Conservation (phyloP, 192 early-diverging fungal genomes). For the Coemansia sp. region DNA sequence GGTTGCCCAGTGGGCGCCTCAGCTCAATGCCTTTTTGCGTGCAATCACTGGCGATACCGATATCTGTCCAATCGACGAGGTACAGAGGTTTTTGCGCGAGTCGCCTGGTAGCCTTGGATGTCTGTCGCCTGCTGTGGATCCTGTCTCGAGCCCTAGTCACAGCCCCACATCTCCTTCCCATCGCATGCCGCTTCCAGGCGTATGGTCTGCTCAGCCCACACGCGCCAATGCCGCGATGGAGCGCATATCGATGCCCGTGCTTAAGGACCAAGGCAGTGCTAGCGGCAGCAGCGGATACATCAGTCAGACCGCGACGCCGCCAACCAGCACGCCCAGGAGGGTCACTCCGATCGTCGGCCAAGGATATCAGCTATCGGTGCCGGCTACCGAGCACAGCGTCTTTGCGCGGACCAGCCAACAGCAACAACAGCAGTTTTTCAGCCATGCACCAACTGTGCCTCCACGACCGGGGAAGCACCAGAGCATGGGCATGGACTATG, state of each 20-base stretch:
- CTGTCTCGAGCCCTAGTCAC: slow-evolving; percentile 4
- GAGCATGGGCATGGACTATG: slow-evolving; percentile 24
- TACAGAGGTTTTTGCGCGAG: slow-evolving; percentile 50
- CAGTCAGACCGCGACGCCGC: slow-evolving; percentile 24
- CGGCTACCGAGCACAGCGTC: neutral
- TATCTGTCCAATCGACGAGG: slow-evolving; percentile 33
- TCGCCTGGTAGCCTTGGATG: slow-evolving; percentile 19
- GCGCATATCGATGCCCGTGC: slow-evolving; percentile 51
- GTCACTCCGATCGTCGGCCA: slow-evolving; percentile 8
- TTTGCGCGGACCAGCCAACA: neutral
- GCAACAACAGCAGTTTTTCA: neutral
- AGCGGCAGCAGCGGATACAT: neutral
- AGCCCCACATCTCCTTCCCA: slow-evolving; percentile 4
- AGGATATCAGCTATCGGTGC: slow-evolving; percentile 4
- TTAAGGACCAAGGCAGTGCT: slow-evolving; percentile 22
- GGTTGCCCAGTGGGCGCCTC: slow-evolving; percentile 41
- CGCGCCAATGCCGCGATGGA: slow-evolving; percentile 20
- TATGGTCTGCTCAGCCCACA: slow-evolving; percentile 9
- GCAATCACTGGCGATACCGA: slow-evolving; percentile 46
- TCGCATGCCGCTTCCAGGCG: slow-evolving; percentile 33
- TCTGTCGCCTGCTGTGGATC: slow-evolving; percentile 8
- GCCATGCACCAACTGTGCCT: slow-evolving; percentile 20
- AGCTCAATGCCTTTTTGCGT: slow-evolving; percentile 48
- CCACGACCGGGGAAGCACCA: slow-evolving; percentile 31
- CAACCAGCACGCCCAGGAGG: slow-evolving; percentile 26